These are phyloP conservation scores for Cerrena zonata DNA, from an alignment of 1,284 basidiomycete genomes.

Conservation along the genomic window DNA sequence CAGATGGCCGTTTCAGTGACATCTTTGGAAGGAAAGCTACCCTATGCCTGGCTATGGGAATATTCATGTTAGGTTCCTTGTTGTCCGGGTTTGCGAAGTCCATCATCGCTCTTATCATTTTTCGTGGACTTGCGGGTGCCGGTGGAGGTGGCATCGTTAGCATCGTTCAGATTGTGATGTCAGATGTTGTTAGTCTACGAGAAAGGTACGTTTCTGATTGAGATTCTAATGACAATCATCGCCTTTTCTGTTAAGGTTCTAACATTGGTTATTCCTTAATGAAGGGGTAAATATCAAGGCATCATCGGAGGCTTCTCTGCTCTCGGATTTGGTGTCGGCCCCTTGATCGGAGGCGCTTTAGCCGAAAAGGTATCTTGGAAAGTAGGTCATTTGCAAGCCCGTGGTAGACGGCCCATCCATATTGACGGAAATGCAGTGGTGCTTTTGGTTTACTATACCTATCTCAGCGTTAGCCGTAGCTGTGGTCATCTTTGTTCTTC, in stretches of 20 bases:
- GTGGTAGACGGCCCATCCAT: too few species aligned
- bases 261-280: constrained; percentile 1
- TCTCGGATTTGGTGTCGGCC: constrained; percentile 48
- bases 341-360: constrained; percentile 53
- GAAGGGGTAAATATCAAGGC: constrained; percentile 59
- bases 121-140: constrained; percentile 61
- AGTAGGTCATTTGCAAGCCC: constrained; percentile 29
- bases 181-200: constrained; percentile 56
- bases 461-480: constrained; percentile 46
- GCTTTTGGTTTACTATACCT: constrained; percentile 66
- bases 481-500: constrained; percentile 57
- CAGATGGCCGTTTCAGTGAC: constrained; percentile 64
- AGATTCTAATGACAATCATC: too few species aligned
- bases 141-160: constrained; percentile 66
- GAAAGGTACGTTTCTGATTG: too few species aligned
- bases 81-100: constrained; percentile 54
- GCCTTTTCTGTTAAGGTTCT: constrained; percentile 15
- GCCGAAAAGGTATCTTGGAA: constrained; percentile 58
- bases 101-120: constrained; percentile 69
- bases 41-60: constrained; percentile 50
- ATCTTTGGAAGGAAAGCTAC: constrained; percentile 72
- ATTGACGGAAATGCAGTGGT: constrained; percentile 40
- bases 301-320: constrained; percentile 52
- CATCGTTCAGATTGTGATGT: constrained; percentile 61
- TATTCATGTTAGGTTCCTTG: constrained; percentile 62